phyloP scores from a whole-genome alignment of 1,284 basidiomycete genomes.

The Cystobasidium pallidum region DNA sequence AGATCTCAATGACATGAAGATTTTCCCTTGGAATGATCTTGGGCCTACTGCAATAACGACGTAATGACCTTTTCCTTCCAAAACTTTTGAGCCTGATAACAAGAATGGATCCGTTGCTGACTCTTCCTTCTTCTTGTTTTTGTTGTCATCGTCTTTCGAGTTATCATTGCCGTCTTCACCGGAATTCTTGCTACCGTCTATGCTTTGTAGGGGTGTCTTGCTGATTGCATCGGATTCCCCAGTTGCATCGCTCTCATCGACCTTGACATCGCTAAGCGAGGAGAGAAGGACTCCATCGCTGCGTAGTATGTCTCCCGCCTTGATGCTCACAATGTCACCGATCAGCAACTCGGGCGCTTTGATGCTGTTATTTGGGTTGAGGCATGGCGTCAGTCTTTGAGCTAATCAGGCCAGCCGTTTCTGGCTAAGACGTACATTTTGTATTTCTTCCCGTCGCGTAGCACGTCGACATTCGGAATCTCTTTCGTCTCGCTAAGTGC shows the following conservation, averaged over 20 bases:
- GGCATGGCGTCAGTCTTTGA: not conserved
- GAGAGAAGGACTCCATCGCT: constrained; percentile 46
- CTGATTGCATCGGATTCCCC: constrained; percentile 49
- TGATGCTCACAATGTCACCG: constrained; percentile 45
- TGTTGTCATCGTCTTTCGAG: not conserved
- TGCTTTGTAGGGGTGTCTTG: constrained; percentile 35
- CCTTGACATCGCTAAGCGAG: constrained; percentile 42
- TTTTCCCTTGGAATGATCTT: constrained; percentile 48
- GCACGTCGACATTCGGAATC: constrained; percentile 44
- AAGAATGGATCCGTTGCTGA: constrained; percentile 45
- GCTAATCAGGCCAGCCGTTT: not conserved
- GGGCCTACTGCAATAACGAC: constrained; percentile 46
- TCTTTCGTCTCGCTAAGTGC: constrained; percentile 48
- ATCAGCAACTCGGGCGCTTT: constrained; percentile 44
- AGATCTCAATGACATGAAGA: constrained; percentile 46
- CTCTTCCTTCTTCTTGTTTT: constrained; percentile 20
- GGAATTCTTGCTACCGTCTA: not conserved
- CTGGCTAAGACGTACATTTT: constrained; percentile 32
- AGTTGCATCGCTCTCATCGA: constrained; percentile 48
- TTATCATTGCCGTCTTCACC: constrained; percentile 2
- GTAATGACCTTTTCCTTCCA: constrained; percentile 48
- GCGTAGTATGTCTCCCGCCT: constrained; percentile 45
- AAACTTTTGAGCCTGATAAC: constrained; percentile 46
- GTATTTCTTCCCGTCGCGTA: constrained; percentile 46
- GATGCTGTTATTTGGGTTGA: constrained; percentile 9